A percentile compares a stretch with the other conserved stretches of the same genome.
phyloP scores from a whole-genome alignment of 805 yeast species.

The Kluyveromyces aestuarii region DNA sequence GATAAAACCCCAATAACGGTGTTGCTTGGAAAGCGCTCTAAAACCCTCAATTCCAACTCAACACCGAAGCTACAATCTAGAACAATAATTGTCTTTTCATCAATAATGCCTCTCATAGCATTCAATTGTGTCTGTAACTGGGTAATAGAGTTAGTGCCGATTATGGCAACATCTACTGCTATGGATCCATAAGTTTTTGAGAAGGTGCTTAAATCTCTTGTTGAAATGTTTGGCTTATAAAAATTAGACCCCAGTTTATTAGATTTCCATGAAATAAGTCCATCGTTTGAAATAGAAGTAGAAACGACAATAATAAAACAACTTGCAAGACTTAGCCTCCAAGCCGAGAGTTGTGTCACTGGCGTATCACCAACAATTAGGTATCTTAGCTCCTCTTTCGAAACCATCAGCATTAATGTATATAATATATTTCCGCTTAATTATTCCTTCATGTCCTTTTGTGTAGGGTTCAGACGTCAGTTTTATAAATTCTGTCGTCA shows the following conservation, averaged over 20 bases:
- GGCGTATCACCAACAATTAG: conserved; percentile 26
- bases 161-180: conserved; percentile 17
- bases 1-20: conserved; percentile 20
- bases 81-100: conserved; percentile 15
- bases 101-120: conserved; percentile 11
- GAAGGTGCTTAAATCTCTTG: conserved; percentile 16
- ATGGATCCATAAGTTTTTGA: background rate
- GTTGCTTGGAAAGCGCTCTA: conserved; percentile 11
- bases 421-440: background rate
- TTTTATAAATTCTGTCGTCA: conserved; percentile 2
- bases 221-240: conserved; percentile 25
- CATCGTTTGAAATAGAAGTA: conserved; percentile 24
- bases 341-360: conserved; percentile 24
- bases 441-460: background rate
- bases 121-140: conserved; percentile 14
- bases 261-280: conserved; percentile 27
- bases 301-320: conserved; percentile 23
- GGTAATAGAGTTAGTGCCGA: conserved; percentile 22
- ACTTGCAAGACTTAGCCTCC: conserved; percentile 27
- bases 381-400: background rate
- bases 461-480: background rate
- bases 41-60: conserved; percentile 19
- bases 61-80: conserved; percentile 26
- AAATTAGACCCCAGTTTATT: conserved; percentile 25
- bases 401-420: background rate